Evolutionary conservation across 352 stramenopile species (phyloP), one percentile per base, ranked within the genome.

Genomic region (Lagenidium sp.): DNA sequence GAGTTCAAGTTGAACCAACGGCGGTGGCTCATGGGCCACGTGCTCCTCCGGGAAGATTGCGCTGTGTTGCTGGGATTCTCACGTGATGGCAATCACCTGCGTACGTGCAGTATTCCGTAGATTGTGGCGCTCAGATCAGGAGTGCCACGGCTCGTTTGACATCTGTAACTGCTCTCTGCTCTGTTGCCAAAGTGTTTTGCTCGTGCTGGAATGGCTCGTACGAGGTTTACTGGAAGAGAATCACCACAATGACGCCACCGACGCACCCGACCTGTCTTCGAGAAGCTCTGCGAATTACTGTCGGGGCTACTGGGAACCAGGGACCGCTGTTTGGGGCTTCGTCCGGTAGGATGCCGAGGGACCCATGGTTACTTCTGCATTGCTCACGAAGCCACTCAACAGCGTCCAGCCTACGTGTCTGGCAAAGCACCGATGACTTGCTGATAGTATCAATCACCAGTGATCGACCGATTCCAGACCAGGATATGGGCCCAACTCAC

Each of bases 61-160:
- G 53, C 63, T 28, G 67, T 84, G 15, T 40, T 89, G 18, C 50
- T 89, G 20, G 76, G 76, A 4, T 89, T 86, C 53, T 86, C 73
- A 0, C 66, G 63, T 40, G 74, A 86, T 41, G 76, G 76, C 36
- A 56, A 73, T 50, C 78, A 63, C 46, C 51, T 89, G 21, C 1
- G 76, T 86, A 43, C 29, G 63, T 61, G 6, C 5, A 40, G 8
- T 12, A 18, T 16, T 4, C 40, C 22, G 30, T 49, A 20, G 2
- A 16, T n/a, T n/a, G n/a, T n/a, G n/a, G n/a, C n/a, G n/a, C n/a
- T n/a, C n/a, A n/a, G n/a, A n/a, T n/a, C n/a, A n/a, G n/a, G n/a
- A n/a, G n/a, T n/a, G n/a, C n/a, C n/a, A n/a, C n/a, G n/a, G 28
- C 8, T 32, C 15, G 28, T 32, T 32, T 13, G 15, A 8, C 28